These are phyloP conservation scores for Clitocybe nebularis DNA, from an alignment of 1,284 basidiomycete species.

Conservation along the genomic window DNA sequence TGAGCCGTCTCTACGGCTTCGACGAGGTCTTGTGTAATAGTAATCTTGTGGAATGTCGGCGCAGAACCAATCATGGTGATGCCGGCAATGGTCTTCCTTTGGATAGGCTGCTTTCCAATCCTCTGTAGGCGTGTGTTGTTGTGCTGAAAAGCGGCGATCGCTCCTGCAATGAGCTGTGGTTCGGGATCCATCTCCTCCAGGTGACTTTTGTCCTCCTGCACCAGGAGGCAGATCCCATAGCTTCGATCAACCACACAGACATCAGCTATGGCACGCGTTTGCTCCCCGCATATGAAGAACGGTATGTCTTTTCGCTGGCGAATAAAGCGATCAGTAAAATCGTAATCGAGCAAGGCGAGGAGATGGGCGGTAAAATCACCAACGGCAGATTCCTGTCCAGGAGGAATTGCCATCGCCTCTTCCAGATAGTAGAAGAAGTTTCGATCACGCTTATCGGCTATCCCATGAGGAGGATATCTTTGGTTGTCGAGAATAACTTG, in stretches of 20 bases:
- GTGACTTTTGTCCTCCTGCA: constrained; percentile 11
- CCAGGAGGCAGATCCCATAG: constrained; percentile 6
- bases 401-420: constrained; percentile 1
- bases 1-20: too few species aligned
- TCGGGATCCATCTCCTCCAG: constrained; percentile 1
- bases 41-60: constrained; percentile 15
- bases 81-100: neutral
- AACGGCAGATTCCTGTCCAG: constrained; percentile 17
- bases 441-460: neutral
- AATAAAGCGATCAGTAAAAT: constrained; percentile 16
- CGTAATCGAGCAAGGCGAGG: constrained; percentile 24
- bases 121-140: neutral
- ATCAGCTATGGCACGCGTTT: constrained; percentile 1
- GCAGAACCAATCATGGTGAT: constrained; percentile 13
- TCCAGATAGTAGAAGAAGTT: neutral
- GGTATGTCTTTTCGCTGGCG: constrained; percentile 18
- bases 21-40: constrained; percentile 6
- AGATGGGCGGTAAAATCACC: constrained; percentile 25
- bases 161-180: constrained; percentile 5
- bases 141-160: neutral
- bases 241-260: neutral
- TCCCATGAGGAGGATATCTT: neutral
- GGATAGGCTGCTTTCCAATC: neutral
- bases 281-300: constrained; percentile 24
- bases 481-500: constrained; percentile 7